Base-by-base conservation (phyloP, 306 rosid species). In the Malus sylvestris region DNA sequence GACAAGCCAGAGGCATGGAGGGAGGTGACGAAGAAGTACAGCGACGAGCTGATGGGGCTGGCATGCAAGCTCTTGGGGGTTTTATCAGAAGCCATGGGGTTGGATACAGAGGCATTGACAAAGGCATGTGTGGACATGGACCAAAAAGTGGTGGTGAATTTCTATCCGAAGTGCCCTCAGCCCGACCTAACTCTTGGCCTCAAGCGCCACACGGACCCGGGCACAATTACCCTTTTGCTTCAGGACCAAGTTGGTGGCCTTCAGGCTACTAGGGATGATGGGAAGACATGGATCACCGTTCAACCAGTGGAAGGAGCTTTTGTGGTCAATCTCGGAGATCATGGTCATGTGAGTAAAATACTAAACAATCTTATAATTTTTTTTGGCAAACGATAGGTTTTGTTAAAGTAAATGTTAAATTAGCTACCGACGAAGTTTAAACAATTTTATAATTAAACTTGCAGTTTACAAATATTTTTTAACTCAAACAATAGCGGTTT, bases 191-290 rank as follows among this genome's bases (percentile, higher is more conserved):
- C 99, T 0, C 89, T 95, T 3, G 99, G 99, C 1, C 87, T 95
- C 2, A 95, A 95, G 49, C 88, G 97, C 40, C 99, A 95, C 80
- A 95, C 98, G 0, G 99, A 95, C 14, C 97, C 98, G 0, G 97
- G 99, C 3, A 92, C 97, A n/a, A 95, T 95, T 6, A 95, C 99
- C 1, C 84, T 95, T 15, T 63, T 95, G 60, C 89, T 95, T 16
- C 99, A 95, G 20, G 99, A 95, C 42, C 93, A 92, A 19, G 99
- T 92, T 0, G 99, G 98, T 3, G 99, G 99, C 0, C 99, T 95
- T 70, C 99, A 92, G 49, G 98, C 93, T 10, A 95, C 99, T 1
- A 82, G 82, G 19, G 99, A 96, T 6, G 76, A 81, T 6, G 99
- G 96, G 0, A 83, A 88, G 44, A 84, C 93, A 0, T 92, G 98